Percentiles rank a stretch among this genome's conserved stretches.
Conservation (phyloP, 192 early-diverging fungal species). For the Phlyctochytrium bullatum region DNA sequence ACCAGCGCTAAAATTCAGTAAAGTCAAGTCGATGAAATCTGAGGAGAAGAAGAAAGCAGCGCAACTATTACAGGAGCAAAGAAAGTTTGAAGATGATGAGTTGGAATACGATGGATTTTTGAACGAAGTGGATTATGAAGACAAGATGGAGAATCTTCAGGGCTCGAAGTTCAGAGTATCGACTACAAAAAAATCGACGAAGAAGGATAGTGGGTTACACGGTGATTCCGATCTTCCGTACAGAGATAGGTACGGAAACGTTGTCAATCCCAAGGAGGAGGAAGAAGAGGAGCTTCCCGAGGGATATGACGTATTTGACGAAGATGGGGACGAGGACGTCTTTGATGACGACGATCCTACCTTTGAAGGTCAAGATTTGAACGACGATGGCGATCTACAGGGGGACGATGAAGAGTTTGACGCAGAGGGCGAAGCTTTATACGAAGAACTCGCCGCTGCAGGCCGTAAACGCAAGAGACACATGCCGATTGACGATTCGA, state of each 20-base stretch:
- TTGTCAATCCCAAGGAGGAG: slow-evolving; percentile 18
- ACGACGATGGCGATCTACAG: slow-evolving; percentile 51
- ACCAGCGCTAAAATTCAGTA: slow-evolving; percentile 12
- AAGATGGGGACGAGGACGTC: slow-evolving; percentile 35
- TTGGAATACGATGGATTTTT: slow-evolving; percentile 59
- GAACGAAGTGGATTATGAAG: slow-evolving; percentile 74
- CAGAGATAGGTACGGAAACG: slow-evolving; percentile 47
- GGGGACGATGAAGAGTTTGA: slow-evolving; percentile 51
- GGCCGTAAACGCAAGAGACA: slow-evolving; percentile 46
- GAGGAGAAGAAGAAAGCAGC: slow-evolving; percentile 35
- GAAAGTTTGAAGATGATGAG: neutral
- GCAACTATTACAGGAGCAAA: slow-evolving; percentile 5
- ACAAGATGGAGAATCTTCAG: slow-evolving; percentile 68
- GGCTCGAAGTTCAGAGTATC: slow-evolving; percentile 58
- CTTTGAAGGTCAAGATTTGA: neutral
- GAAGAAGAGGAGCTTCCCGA: slow-evolving; percentile 14
- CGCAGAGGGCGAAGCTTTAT: slow-evolving; percentile 47
- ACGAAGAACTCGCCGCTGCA: slow-evolving; percentile 24
- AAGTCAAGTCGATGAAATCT: slow-evolving; percentile 3
- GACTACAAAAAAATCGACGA: neutral
- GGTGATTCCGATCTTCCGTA: slow-evolving; percentile 85
- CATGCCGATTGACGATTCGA: too few species aligned
- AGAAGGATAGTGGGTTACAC: slow-evolving; percentile 40
- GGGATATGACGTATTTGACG: slow-evolving; percentile 5
- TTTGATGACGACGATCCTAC: slow-evolving; percentile 48